These are phyloP conservation scores for Suhomyces maxii DNA, from an alignment of 1,139 yeast species.

Conservation along the genomic window DNA sequence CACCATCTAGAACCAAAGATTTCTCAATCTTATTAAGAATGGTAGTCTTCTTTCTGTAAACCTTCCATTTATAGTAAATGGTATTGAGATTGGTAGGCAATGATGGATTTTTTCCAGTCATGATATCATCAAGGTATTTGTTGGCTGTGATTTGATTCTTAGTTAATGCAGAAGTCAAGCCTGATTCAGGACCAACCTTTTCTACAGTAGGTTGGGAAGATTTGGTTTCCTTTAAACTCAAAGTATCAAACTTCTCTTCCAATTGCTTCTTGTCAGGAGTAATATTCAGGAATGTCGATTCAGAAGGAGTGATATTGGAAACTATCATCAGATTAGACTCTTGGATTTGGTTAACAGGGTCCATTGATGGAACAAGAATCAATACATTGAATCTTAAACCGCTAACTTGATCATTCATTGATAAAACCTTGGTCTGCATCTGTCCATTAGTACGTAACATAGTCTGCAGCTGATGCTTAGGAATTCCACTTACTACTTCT, in stretches of 20 bases:
- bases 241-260: constrained; percentile 21
- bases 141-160: constrained; percentile 17
- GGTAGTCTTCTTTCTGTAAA: constrained; percentile 86
- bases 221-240: constrained; percentile 7
- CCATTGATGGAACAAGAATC: constrained; percentile 7
- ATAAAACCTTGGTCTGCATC: neutral
- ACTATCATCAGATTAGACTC: constrained; percentile 3
- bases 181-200: neutral
- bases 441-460: constrained; percentile 1
- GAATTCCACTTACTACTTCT: constrained; percentile 5
- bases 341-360: constrained; percentile 1
- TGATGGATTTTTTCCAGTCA: constrained; percentile 33
- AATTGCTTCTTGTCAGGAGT: constrained; percentile 29
- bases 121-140: constrained; percentile 38
- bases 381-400: constrained; percentile 23
- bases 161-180: neutral
- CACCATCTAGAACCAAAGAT: constrained; percentile 87
- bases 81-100: constrained; percentile 41
- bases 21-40: constrained; percentile 81
- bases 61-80: constrained; percentile 60
- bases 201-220: neutral
- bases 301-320: constrained; percentile 32
- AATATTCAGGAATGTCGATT: constrained; percentile 25
- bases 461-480: neutral
- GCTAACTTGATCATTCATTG: constrained; percentile 19